Percentiles rank a stretch among this genome's conserved stretches.
phyloP scores from a whole-genome alignment of 2,329 filamentous ascomycete genomes.

The Arthrobotrys pseudoclavata region DNA sequence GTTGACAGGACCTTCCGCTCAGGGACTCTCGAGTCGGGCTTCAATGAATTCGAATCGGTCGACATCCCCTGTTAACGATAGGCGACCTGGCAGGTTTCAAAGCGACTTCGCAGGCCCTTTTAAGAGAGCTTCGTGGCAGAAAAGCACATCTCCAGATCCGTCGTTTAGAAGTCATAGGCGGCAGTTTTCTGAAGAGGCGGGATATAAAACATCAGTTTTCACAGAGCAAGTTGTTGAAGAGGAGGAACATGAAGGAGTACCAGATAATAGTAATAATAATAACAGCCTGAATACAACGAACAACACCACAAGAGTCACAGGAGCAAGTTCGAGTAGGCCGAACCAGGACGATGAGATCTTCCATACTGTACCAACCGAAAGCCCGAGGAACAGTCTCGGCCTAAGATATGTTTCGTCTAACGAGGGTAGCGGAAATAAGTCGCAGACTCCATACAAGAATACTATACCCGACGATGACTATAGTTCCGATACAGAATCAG shows the following conservation, averaged over 20 bases:
- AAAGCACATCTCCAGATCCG: slow-evolving; percentile 40
- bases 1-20: slow-evolving; percentile 1
- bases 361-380: slow-evolving; percentile 9
- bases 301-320: neutral
- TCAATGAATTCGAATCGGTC: slow-evolving; percentile 30
- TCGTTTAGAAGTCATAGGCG: slow-evolving; percentile 44
- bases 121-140: slow-evolving; percentile 27
- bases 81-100: slow-evolving; percentile 41
- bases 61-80: slow-evolving; percentile 27
- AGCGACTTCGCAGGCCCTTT: slow-evolving; percentile 43
- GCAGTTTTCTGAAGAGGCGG: slow-evolving; percentile 41
- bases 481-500: slow-evolving; percentile 20
- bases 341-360: neutral
- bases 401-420: slow-evolving; percentile 38
- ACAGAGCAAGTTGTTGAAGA: slow-evolving; percentile 43
- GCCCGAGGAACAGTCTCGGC: slow-evolving; percentile 16
- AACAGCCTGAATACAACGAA: neutral
- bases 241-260: neutral
- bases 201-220: slow-evolving; percentile 47
- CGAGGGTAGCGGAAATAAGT: slow-evolving; percentile 19
- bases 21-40: neutral
- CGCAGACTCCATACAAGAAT: slow-evolving; percentile 15
- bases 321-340: neutral
- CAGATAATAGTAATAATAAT: neutral
- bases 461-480: slow-evolving; percentile 39